Evolutionary conservation across 2,329 filamentous ascomycete species (phyloP).

Genomic region (Atkinsonella hypoxylon): DNA sequence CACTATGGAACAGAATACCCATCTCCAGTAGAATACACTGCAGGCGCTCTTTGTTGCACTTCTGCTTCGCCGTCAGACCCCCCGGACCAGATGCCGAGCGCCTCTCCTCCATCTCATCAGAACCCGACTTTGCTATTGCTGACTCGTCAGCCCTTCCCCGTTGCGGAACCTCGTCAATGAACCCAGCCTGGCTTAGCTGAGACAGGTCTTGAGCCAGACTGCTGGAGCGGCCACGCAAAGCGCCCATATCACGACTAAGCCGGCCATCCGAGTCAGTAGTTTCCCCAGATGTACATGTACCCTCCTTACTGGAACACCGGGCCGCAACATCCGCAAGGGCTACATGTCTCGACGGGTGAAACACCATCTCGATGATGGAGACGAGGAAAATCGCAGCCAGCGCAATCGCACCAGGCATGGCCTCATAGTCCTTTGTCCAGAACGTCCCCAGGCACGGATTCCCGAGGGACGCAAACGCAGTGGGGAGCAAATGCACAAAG

Average conservation of each 20-base stretch:
- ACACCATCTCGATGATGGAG: conserved; percentile 65
- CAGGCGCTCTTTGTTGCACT: conserved; percentile 52
- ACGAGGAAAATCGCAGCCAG: conserved; percentile 71
- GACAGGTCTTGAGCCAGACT: conserved; percentile 24
- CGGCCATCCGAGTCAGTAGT: conserved; percentile 1
- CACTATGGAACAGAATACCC: conserved; percentile 50
- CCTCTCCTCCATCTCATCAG: not conserved
- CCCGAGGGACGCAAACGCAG: conserved; percentile 50
- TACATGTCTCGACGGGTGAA: conserved; percentile 30
- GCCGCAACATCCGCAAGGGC: conserved; percentile 8
- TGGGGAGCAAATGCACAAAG: conserved; percentile 64
- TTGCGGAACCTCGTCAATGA: conserved; percentile 3
- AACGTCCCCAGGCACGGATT: conserved; percentile 59
- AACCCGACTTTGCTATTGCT: not conserved
- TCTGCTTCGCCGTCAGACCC: conserved; percentile 36
- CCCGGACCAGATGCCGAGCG: conserved; percentile 2
- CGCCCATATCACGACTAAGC: conserved; percentile 21
- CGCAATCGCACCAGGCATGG: conserved; percentile 69
- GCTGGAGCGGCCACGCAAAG: conserved; percentile 20
- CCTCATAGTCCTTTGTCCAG: conserved; percentile 63
- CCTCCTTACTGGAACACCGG: not conserved
- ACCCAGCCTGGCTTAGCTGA: conserved; percentile 12
- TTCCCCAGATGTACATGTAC: not conserved
- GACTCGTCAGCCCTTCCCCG: not conserved
- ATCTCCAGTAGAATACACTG: conserved; percentile 70